Evolutionary conservation across 495 filamentous ascomycete genomes (phyloP), one percentile per base, ranked within the genome.

Genomic region (Tuber magnatum): DNA sequence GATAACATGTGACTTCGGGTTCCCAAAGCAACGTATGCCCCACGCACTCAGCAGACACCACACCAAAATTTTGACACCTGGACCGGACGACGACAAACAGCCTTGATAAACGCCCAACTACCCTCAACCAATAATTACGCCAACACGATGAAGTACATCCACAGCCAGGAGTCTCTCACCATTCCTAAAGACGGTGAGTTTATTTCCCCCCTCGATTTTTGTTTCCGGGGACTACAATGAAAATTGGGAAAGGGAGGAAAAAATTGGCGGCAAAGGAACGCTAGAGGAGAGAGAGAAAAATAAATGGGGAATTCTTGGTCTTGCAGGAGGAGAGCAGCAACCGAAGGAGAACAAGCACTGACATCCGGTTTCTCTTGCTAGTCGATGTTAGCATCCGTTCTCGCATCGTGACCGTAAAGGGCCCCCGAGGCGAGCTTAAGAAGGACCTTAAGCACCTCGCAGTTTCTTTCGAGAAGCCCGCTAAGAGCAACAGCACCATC

Each of bases 341-440:
- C 78, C 81, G 69, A 75, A 70, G 76, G 70, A 61, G 72, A 65
- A n/a, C 39, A 73, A 78, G 76, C 71, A 81, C 80, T 84, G 81
- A 82, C 84, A 85, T 82, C 86, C 83, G 77, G 76, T 82, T 81
- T 79, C 84, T 73, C 82, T 82, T 80, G 76, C 65, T 82, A 97
- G 94, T 98, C 89, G 94, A 93, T 88, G 88, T 98, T 85, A 86
- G 88, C 86, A 99, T 98, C 90, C 95, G 94, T 88, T 95, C 95
- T 83, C 89, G 95, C 81, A 86, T 92, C 83, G 93, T 99, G 84
- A 97, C 92, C 79, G 95, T 99, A 84, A 95, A 97, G 86, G 95
- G 95, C 84, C 93, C 94, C 82, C 90, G 93, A 87, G 93, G 91
- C 90, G 96, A 96, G 87, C 93, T 99, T 82, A 87, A 86, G 71